These are phyloP conservation scores for Trametes cubensis DNA, from an alignment of 768 basidiomycete species.

Conservation along the genomic window DNA sequence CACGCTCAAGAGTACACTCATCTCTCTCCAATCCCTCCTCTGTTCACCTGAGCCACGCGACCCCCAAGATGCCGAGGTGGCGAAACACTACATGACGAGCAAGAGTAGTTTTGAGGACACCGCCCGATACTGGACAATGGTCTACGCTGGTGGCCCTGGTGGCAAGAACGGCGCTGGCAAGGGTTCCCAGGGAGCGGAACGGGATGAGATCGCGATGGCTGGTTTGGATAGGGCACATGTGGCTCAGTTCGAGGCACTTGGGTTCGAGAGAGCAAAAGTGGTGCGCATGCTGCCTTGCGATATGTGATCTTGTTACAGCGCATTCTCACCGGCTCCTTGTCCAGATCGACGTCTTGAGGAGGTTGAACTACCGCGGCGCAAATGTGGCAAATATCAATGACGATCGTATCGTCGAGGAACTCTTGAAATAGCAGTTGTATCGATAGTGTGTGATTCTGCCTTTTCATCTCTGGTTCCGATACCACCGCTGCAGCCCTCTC, in stretches of 20 bases:
- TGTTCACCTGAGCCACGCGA: conserved; percentile 95
- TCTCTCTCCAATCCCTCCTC: conserved; percentile 90
- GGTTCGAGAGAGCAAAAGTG: conserved; percentile 82
- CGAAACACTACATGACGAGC: conserved; percentile 93
- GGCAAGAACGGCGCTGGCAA: conserved; percentile 43
- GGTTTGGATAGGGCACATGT: conserved; percentile 86
- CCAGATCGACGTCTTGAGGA: conserved; percentile 85
- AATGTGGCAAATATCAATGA: conserved; percentile 81
- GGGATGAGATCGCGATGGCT: conserved; percentile 63
- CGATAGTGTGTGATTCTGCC: conserved; percentile 8
- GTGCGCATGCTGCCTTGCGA: conserved; percentile 51
- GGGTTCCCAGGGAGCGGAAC: conserved; percentile 29
- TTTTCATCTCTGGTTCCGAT: not conserved
- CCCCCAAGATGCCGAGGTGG: conserved; percentile 97
- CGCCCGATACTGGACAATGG: conserved; percentile 91
- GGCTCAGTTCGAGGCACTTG: conserved; percentile 78
- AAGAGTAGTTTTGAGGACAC: conserved; percentile 88
- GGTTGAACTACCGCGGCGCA: conserved; percentile 84
- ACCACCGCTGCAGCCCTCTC: conserved; percentile 1
- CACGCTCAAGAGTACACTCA: conserved; percentile 94
- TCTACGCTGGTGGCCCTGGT: conserved; percentile 78
- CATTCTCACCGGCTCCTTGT: conserved; percentile 1
- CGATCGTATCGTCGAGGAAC: conserved; percentile 84
- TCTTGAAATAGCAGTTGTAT: conserved; percentile 58
- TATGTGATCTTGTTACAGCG: no score